A percentile compares a stretch with the other conserved stretches of the same genome.
Conservation (phyloP, 2,329 filamentous ascomycete genomes). For the Scopulariopsis brevicaulis region DNA sequence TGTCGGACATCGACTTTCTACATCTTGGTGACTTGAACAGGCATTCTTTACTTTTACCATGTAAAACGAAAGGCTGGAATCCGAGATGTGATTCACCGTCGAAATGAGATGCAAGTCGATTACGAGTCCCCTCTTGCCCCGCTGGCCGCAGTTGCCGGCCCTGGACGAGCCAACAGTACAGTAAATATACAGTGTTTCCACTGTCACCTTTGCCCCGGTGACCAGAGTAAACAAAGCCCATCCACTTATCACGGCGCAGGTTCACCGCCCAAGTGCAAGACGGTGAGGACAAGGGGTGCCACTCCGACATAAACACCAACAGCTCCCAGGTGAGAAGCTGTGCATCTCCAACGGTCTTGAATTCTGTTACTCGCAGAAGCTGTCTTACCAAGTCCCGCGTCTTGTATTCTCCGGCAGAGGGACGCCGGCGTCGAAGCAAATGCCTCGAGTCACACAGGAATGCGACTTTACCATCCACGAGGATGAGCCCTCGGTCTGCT, state of each 20-base stretch:
- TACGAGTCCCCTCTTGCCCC: too few species aligned
- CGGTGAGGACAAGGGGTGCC: not conserved
- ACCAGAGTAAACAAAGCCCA: conserved; percentile 4
- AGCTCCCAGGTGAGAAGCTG: not conserved
- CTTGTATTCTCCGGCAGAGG: not conserved
- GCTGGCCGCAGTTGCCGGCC: too few species aligned
- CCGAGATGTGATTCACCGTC: too few species aligned
- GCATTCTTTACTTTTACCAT: too few species aligned
- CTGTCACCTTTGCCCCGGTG: conserved; percentile 1
- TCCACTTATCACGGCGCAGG: not conserved
- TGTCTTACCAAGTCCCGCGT: not conserved
- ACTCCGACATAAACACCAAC: conserved; percentile 2
- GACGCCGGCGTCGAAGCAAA: not conserved
- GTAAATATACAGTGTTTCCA: not conserved
- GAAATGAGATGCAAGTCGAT: too few species aligned
- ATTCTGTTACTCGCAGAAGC: not conserved
- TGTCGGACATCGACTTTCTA: too few species aligned
- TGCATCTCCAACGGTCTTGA: not conserved
- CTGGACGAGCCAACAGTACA: not conserved
- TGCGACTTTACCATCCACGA: conserved; percentile 6
- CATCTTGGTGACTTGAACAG: too few species aligned
- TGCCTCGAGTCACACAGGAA: conserved; percentile 5
- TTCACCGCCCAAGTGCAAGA: not conserved
- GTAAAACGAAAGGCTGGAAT: too few species aligned
- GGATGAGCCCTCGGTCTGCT: conserved; percentile 2